Percentiles rank a stretch among this genome's conserved stretches.
phyloP scores from a whole-genome alignment of 257 asterid species.

The Ballota nigra region DNA sequence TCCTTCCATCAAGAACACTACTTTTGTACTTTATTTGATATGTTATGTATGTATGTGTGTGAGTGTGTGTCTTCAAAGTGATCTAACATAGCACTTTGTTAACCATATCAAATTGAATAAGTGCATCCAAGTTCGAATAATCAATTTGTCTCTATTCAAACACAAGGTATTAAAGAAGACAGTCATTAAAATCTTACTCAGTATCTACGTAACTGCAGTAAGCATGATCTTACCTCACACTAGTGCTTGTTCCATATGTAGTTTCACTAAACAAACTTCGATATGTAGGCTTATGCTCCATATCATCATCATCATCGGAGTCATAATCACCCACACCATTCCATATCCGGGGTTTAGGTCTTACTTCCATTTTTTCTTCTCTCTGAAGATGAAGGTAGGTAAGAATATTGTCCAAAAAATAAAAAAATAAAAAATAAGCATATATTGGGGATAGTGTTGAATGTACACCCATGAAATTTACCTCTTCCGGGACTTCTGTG shows the following conservation, averaged over 20 bases:
- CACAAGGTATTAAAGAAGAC: background rate
- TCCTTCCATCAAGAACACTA: background rate
- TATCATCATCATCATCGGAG: constrained; percentile 71
- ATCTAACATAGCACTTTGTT: background rate
- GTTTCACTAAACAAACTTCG: constrained; percentile 44
- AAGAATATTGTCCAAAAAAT: constrained; percentile 17
- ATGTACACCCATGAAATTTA: constrained; percentile 23
- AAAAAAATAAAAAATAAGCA: background rate
- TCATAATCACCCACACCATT: constrained; percentile 63
- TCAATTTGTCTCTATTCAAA: background rate
- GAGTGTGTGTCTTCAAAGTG: background rate
- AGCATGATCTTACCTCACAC: constrained; percentile 45
- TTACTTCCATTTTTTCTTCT: constrained; percentile 74
- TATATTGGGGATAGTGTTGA: constrained; percentile 8
- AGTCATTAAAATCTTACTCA: background rate
- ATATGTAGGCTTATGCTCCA: constrained; percentile 28
- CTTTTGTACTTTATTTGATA: background rate
- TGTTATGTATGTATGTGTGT: background rate
- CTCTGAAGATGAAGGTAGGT: constrained; percentile 39
- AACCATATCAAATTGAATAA: constrained; percentile 4
- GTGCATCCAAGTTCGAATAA: background rate
- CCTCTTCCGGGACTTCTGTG: constrained; percentile 75
- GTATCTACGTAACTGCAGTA: background rate
- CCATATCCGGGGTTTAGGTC: constrained; percentile 89
- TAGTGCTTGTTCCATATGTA: constrained; percentile 31